Percentiles rank a stretch among this genome's conserved stretches.
Evolutionary conservation across 2,329 filamentous ascomycete species (phyloP).

Genomic region (Stemphylium lycopersici): DNA sequence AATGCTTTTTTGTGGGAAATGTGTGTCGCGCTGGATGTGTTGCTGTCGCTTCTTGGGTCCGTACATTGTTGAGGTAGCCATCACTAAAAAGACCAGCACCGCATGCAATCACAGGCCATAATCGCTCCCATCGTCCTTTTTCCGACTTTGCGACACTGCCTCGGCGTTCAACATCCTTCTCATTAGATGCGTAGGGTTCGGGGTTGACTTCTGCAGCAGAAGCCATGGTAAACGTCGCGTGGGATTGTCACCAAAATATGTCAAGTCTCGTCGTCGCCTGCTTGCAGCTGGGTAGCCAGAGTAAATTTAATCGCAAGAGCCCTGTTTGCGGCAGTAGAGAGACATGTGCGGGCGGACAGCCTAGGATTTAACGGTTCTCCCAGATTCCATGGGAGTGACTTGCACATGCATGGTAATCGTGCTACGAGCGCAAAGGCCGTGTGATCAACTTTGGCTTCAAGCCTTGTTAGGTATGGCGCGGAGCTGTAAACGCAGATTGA

Average conservation of each 20-base stretch:
- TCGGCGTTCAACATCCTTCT: conserved; percentile 28
- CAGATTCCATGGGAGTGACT: neutral
- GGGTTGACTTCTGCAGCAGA: conserved; percentile 11
- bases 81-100: conserved; percentile 90
- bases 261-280: neutral
- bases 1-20: conserved; percentile 6
- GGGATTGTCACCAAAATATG: neutral
- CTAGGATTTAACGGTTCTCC: neutral
- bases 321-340: neutral
- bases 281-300: neutral
- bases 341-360: neutral
- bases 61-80: conserved; percentile 87
- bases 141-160: conserved; percentile 37
- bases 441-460: conserved; percentile 11
- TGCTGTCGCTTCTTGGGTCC: conserved; percentile 15
- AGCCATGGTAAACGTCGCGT: conserved; percentile 17
- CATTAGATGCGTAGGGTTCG: conserved; percentile 1
- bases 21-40: conserved; percentile 8
- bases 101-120: conserved; percentile 82
- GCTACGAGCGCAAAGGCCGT: conserved; percentile 2
- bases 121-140: conserved; percentile 51
- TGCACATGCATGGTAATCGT: neutral
- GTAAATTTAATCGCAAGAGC: neutral
- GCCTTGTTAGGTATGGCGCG: conserved; percentile 2
- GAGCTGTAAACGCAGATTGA: neutral